These are phyloP conservation scores for Moricandia moricandioides DNA, from an alignment of 345 rosid genomes.

Conservation along the genomic window DNA sequence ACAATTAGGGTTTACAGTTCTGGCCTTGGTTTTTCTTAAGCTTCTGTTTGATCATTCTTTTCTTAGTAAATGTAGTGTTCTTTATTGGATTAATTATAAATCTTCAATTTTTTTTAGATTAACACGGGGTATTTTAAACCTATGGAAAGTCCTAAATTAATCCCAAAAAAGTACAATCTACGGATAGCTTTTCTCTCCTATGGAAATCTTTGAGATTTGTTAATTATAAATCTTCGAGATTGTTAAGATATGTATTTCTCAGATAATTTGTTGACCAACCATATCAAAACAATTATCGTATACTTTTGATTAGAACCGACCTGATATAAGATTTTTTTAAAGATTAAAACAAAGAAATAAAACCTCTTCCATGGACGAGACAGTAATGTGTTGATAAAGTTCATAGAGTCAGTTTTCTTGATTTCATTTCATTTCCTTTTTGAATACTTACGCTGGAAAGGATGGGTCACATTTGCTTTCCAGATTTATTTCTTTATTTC, in stretches of 20 bases:
- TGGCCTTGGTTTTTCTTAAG: neutral
- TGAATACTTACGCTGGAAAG: neutral
- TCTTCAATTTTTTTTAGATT: too few relatives aligned
- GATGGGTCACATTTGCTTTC: conserved; percentile 11
- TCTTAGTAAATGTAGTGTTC: neutral
- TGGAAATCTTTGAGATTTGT: too few relatives aligned
- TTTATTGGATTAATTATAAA: too few relatives aligned
- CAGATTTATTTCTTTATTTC: neutral
- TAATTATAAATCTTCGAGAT: neutral
- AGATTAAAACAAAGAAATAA: neutral
- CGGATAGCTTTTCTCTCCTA: too few relatives aligned
- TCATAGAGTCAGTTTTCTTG: neutral
- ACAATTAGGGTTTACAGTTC: neutral
- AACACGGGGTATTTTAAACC: neutral
- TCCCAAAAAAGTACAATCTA: too few relatives aligned
- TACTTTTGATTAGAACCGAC: neutral
- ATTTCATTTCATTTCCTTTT: neutral
- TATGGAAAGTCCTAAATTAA: too few relatives aligned
- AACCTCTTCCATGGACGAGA: too few relatives aligned
- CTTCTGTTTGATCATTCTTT: neutral
- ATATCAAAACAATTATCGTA: neutral
- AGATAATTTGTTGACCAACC: conserved; percentile 15
- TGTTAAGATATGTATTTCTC: neutral
- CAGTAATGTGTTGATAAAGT: neutral
- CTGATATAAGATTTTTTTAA: neutral